Percentiles rank a stretch among this genome's conserved stretches.
Conservation (phyloP, 179 eudicot genomes). For the Corrigiola litoralis region DNA sequence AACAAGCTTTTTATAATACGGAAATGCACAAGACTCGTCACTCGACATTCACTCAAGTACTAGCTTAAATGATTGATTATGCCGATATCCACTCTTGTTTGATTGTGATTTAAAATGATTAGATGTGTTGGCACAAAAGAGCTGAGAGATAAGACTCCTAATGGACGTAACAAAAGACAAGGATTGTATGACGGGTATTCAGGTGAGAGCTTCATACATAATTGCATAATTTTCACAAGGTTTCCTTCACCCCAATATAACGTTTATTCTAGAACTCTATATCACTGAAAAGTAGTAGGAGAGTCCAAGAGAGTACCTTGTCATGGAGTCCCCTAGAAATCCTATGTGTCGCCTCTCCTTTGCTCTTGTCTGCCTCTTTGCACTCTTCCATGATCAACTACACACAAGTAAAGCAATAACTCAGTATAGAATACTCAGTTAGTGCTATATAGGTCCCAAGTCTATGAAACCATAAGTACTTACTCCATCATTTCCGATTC, state of each 20-base stretch:
- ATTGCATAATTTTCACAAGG: too few species aligned
- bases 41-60: too few species aligned
- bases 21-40: neutral
- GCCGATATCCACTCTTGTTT: too few species aligned
- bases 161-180: too few species aligned
- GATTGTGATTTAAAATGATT: too few species aligned
- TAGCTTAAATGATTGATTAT: too few species aligned
- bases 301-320: constrained; percentile 43
- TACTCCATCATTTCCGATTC: constrained; percentile 72
- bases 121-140: too few species aligned
- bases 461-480: constrained; percentile 6
- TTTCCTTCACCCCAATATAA: too few species aligned
- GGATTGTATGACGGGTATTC: too few species aligned
- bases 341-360: constrained; percentile 75
- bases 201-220: too few species aligned
- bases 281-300: neutral
- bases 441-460: neutral
- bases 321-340: constrained; percentile 73
- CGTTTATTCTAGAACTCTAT: too few species aligned
- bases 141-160: too few species aligned
- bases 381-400: constrained; percentile 70
- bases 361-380: constrained; percentile 77
- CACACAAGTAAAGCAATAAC: neutral
- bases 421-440: neutral
- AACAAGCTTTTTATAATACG: constrained; percentile 1